Base-by-base conservation (phyloP, 148 eudicot species). In the Arbutus unedo region DNA sequence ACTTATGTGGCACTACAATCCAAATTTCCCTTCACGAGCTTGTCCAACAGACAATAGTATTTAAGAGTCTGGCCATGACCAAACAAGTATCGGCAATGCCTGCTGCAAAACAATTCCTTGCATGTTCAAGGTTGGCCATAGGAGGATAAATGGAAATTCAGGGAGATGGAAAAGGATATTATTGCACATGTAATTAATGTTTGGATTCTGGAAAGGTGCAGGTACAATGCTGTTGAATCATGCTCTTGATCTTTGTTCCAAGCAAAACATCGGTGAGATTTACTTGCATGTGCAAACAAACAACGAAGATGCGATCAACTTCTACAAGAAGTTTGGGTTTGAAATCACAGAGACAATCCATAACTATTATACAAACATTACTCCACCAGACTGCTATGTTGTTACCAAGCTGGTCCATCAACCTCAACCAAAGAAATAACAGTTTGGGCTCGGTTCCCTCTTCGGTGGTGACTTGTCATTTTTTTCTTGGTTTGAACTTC, bases 211-310 rank as follows among this genome's bases (percentile, higher is more conserved):
- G 71, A 66, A 64, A 66, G 15, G 38, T 87, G 76, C 92, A 95
- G 98, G 98, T 82, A 89, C 96, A 10, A 91, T 86, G 86, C 91
- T 95, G 68, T 87, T 95, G 84, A 91, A 91, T 86, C 93, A 92
- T 83, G 96, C 91, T 66, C 89, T 92, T 82, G 98, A 94, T 54
- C 89, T 91, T 72, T 85, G 94, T 79, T 47, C 89, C 59, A 95
- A 95, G 90, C 93, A 92, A 84, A 93, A 87, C 87, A 91, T 93
- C 75, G 84, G 91, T 4, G 97, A 95, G 88, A 86, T 94, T 31
- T 95, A 92, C 91, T 89, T 95, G 93, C 98, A 95, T 64, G 98
- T 95, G 86, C 98, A 95, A 88, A 95, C 95, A 53, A 95, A 93
- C 89, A 95, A 95, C 49, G 98, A 95, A 1, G 98, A 95, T 0